Evolutionary conservation across 768 basidiomycete genomes (phyloP), one percentile per base, ranked within the genome.

Genomic region (Naganishia antarctica): DNA sequence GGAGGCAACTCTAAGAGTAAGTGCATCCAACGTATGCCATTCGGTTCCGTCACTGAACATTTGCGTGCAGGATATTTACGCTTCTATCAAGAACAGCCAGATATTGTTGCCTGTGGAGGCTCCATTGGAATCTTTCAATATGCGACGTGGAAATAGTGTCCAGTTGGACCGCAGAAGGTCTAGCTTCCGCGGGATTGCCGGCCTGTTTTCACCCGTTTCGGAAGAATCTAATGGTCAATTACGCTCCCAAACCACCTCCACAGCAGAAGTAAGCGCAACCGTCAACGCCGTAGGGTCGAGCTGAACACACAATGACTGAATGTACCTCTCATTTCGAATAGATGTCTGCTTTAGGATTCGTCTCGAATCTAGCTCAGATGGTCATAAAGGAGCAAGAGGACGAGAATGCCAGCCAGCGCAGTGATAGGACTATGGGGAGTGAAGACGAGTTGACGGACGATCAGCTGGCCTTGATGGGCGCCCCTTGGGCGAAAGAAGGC

Each of bases 401-500:
- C 69, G 90, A 93, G 61, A 46, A 11, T 70, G 83, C 84, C 61
- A 84, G 84, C 58, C 90, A 89, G 68, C 80, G 81, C 37, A 90
- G 87, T 74, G 82, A 82, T 21, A 83, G 81, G 41, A 65, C 58
- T 29, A 53, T 49, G 4, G 87, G 89, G 70, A 91, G 90, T 58
- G 68, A 70, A 18, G 78, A 76, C 18, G 71, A 76, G 3, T 90
- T 97, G 65, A 86, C 88, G 7, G 94, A 98, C 70, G 96, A 98
- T 77, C 91, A 96, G 78, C 82, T 99, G 13, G 94, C 94, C 1
- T 80, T 98, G 40, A 85, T 96, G 16, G 96, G 96, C 16, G 86
- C 96, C 5, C 96, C 96, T 0, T 99, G 94, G 94, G 96, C 96
- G 0, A 99, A 99, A 78, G 96, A 99, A 77, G 96, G 96, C 13